Evolutionary conservation across 306 rosid genomes (phyloP), one percentile per base, ranked within the genome.

Genomic region (Gastrolobium bilobum): DNA sequence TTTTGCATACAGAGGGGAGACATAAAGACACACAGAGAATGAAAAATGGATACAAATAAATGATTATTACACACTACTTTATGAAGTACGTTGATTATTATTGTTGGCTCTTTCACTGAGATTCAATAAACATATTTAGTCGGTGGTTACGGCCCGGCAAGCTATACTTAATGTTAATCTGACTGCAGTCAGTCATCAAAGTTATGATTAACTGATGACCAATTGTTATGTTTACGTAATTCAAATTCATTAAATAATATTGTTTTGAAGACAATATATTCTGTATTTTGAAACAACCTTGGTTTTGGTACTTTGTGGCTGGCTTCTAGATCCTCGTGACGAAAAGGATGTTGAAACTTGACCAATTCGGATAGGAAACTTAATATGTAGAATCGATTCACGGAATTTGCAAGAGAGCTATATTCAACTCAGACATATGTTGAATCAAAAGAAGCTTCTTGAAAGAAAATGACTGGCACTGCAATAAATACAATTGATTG

Each of bases 321-420:
- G 39, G 83, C 44, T 80, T 63, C 68, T 72, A 52, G 73, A 71
- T 53, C 37, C 51, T 47, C 10, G 15, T 68, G 75, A 54, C 47
- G 14, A 61, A 35, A 37, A 61, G 48, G n/a, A 53, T 0, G 54
- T 75, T 51, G 78, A 64, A 37, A 44, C 5, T 54, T 46, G 69
- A 58, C 7, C 42, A 5, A 35, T 14, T 2, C 68, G 5, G 10
- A 67, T 51, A 3, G 10, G 3, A 2, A 33, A 13, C 10, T 52
- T 56, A 43, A n/a, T 77, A 15, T 10, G 61, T 43, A 20, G n/a
- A 9, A 64, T 34, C 39, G 13, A 65, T 64, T 29, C 40, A 29
- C 20, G 9, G 48, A 64, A 65, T 60, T 13, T 47, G 31, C 56
- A 57, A 38, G 48, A 31, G 15, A 30, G 44, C 10, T 11, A 31